Evolutionary conservation across 2,329 filamentous ascomycete species (phyloP).

Genomic region (Xylariales sp.): DNA sequence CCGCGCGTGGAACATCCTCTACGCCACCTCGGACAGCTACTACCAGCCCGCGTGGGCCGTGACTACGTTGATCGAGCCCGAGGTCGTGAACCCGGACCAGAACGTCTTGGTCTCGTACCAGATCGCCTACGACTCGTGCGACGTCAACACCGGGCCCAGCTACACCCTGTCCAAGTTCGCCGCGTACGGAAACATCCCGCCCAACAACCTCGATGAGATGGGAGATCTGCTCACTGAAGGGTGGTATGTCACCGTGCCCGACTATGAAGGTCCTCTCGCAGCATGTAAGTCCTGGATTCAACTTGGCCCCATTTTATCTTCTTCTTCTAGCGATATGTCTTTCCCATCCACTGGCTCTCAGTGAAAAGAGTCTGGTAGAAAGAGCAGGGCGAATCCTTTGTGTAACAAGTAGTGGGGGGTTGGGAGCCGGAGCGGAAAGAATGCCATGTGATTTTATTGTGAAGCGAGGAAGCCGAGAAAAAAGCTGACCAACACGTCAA

Average conservation of each 20-base stretch:
- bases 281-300: conserved; percentile 21
- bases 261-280: conserved; percentile 38
- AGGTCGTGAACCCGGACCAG: neutral
- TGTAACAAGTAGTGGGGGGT: too few species aligned
- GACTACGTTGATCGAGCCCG: conserved; percentile 25
- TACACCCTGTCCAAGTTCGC: conserved; percentile 17
- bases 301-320: neutral
- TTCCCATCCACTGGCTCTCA: too few species aligned
- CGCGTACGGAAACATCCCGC: conserved; percentile 11
- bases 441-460: too few species aligned
- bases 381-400: too few species aligned
- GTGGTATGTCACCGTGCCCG: conserved; percentile 42
- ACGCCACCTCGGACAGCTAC: conserved; percentile 29
- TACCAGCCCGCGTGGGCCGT: conserved; percentile 32
- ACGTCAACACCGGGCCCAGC: conserved; percentile 30
- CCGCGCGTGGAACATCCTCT: conserved; percentile 30
- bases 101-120: conserved; percentile 32
- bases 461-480: too few species aligned
- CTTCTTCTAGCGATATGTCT: too few species aligned
- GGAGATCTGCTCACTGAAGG: conserved; percentile 32
- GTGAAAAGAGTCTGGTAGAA: too few species aligned
- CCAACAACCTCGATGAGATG: conserved; percentile 18
- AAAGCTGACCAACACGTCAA: neutral
- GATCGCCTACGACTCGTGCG: conserved; percentile 29
- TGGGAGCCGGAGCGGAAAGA: too few species aligned